Evolutionary conservation across 2,329 filamentous ascomycete genomes (phyloP).

Genomic region (Beauveria caledonica): DNA sequence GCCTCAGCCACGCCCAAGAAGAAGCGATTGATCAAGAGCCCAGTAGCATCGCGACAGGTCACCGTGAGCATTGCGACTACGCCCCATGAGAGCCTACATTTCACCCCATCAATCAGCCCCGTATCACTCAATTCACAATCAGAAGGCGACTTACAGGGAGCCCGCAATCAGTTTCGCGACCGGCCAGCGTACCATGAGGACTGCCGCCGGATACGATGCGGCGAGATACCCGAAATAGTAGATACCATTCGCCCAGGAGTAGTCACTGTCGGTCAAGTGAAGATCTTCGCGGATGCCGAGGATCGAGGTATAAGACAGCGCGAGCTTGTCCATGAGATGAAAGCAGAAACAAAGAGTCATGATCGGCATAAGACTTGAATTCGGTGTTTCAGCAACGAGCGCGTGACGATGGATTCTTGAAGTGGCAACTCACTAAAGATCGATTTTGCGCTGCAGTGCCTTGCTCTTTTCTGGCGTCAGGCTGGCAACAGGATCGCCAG

Average conservation of each 20-base stretch:
- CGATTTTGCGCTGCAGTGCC: neutral
- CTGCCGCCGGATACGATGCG: neutral
- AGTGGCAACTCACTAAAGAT: neutral
- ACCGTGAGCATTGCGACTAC: neutral
- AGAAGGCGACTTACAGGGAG: neutral
- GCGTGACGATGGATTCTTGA: neutral
- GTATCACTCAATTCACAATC: too few species aligned
- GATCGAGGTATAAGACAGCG: neutral
- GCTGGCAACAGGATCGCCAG: neutral
- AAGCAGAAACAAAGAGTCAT: neutral
- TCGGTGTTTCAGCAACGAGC: neutral
- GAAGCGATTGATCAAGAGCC: constrained; percentile 24
- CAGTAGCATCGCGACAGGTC: constrained; percentile 12
- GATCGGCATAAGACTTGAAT: neutral
- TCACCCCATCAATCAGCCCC: too few species aligned
- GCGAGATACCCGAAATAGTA: neutral
- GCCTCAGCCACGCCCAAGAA: constrained; percentile 26
- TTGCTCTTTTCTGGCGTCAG: neutral
- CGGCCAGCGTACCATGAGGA: neutral
- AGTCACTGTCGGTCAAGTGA: neutral
- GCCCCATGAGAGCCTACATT: neutral
- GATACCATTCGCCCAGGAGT: neutral
- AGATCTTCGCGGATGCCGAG: neutral
- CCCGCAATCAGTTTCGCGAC: neutral
- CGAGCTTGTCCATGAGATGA: neutral